Evolutionary conservation across 192 early-diverging fungal species (phyloP).

Genomic region (Coemansia nantahalensis): DNA sequence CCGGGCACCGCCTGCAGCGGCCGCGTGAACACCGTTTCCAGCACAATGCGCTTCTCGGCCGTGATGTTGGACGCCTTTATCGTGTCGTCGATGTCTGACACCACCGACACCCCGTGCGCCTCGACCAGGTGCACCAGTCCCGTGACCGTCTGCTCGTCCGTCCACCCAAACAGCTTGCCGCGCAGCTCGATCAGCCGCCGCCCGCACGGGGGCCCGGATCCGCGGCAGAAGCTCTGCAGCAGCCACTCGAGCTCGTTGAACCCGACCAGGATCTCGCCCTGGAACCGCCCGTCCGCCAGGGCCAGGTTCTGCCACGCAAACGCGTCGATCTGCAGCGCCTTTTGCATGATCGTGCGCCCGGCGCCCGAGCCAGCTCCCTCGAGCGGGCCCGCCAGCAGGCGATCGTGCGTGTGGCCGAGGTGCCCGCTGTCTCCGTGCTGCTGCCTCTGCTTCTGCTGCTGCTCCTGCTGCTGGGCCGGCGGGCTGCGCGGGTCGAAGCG

Average conservation of each 20-base stretch:
- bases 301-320: constrained; percentile 46
- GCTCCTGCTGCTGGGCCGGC: too few relatives aligned
- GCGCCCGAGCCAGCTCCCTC: constrained; percentile 4
- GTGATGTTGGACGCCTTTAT: constrained; percentile 81
- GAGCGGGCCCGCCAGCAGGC: constrained; percentile 10
- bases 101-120: constrained; percentile 69
- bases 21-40: constrained; percentile 54
- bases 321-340: constrained; percentile 46
- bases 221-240: constrained; percentile 27
- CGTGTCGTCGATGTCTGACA: constrained; percentile 90
- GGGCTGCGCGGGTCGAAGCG: not conserved
- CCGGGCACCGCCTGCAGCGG: constrained; percentile 65
- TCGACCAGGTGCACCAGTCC: constrained; percentile 51
- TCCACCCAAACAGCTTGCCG: constrained; percentile 27
- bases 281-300: constrained; percentile 39
- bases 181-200: constrained; percentile 38
- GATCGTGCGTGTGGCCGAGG: constrained; percentile 6
- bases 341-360: constrained; percentile 36
- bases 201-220: not conserved
- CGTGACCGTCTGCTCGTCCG: constrained; percentile 8
- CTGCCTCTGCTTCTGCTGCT: constrained; percentile 14
- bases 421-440: not conserved
- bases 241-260: constrained; percentile 54
- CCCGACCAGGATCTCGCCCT: constrained; percentile 48
- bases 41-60: constrained; percentile 64